These are phyloP conservation scores for Xerophyta viscosa DNA, from an alignment of 106 monocot species.

Conservation along the genomic window DNA sequence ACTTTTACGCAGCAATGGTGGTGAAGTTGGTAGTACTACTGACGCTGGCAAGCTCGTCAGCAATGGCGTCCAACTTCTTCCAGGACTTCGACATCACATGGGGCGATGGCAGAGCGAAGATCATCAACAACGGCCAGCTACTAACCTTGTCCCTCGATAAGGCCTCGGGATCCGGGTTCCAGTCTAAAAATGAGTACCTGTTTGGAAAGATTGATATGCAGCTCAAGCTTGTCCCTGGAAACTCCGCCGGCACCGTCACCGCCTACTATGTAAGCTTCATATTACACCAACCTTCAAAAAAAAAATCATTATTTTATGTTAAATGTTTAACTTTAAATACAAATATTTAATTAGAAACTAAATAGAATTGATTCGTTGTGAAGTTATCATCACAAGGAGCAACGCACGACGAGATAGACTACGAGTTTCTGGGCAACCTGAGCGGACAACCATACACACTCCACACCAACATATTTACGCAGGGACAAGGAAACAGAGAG, in stretches of 20 bases:
- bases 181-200: constrained; percentile 13
- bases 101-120: constrained; percentile 10
- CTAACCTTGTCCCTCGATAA: constrained; percentile 16
- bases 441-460: constrained; percentile 10
- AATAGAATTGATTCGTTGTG: neutral
- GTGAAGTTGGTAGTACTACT: neutral
- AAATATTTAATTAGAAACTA: neutral
- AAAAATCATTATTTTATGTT: neutral
- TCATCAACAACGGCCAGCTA: constrained; percentile 13
- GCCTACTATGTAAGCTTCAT: constrained; percentile 4
- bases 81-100: constrained; percentile 6
- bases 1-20: no score
- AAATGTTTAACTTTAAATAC: neutral
- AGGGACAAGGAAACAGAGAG: constrained; percentile 15
- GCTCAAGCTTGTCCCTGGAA: constrained; percentile 13
- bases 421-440: constrained; percentile 12
- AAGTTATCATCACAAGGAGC: constrained; percentile 10
- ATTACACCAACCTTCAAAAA: neutral
- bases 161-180: constrained; percentile 14
- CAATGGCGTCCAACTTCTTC: constrained; percentile 5
- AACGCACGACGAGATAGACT: constrained; percentile 14
- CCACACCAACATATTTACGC: constrained; percentile 12
- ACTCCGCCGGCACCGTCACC: constrained; percentile 15
- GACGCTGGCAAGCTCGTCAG: neutral
- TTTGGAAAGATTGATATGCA: constrained; percentile 15